Evolutionary conservation across 441 rosid species (phyloP), one percentile per base, ranked within the genome.

Genomic region (Populus hybrid): DNA sequence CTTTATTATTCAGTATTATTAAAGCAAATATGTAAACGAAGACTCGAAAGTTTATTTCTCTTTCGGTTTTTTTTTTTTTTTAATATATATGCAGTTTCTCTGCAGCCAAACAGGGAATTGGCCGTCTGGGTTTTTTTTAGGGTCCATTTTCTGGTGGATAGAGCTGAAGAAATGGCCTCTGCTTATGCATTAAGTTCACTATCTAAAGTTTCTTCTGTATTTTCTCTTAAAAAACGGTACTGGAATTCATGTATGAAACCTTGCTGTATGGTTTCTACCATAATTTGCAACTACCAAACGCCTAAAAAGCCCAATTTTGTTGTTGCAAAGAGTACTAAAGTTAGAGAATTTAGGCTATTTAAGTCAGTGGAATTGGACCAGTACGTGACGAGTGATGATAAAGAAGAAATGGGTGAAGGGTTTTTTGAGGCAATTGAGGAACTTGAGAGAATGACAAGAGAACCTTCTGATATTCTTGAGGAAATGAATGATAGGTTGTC

Each of bases 401-500:
- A 85, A 34, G 93, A 92, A 1, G 97, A 90, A 79, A 84, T 93
- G 82, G 86, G 97, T 34, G 91, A 93, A 68, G 96, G 87, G 59
- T 89, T 95, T 70, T 92, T 90, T 42, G 98, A 90, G 86, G 97
- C 97, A 75, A 88, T 93, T 61, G 98, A 92, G 79, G 98, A 93
- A 69, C 72, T 93, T 3, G 98, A 93, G 87, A 86, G 94, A 77
- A 95, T 93, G 97, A n/a, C 88, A 1, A 88, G 99, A 80, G 99
- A 93, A 71, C 99, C 99, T 2, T 89, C 97, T 0, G 99, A 93
- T 78, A 78, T 95, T 61, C 90, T 95, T 0, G 98, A 90, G 75
- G 97, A 95, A 77, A 93, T 93, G 99, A 95, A 92, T 40, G 93
- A 95, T 61, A 86, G 91, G n/a, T 77, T 95, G 6, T 95, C 98